Conservation (phyloP, 2,329 filamentous ascomycete genomes). For the Juglanconis oblonga region DNA sequence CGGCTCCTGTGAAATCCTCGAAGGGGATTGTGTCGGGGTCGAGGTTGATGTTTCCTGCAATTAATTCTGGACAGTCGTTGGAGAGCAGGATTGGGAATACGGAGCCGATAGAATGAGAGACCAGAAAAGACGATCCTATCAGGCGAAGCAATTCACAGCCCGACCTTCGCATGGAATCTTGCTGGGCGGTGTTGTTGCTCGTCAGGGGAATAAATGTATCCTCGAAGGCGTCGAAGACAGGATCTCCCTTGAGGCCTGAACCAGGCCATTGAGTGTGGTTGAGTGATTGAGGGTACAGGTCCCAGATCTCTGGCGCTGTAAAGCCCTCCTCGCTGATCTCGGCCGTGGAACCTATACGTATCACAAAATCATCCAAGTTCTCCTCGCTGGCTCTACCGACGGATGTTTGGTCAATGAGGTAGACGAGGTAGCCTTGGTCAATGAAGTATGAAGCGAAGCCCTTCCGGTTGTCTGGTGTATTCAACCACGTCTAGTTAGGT, state of each 20-base stretch:
- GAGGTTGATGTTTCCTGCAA: constrained; percentile 29
- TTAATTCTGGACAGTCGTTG: constrained; percentile 24
- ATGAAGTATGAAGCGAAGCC: constrained; percentile 42
- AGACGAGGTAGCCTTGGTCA: constrained; percentile 35
- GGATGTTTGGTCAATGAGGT: constrained; percentile 36
- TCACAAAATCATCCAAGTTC: constrained; percentile 26
- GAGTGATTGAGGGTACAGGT: constrained; percentile 29
- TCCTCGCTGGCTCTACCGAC: constrained; percentile 30
- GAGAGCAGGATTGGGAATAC: constrained; percentile 25
- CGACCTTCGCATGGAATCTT: constrained; percentile 22
- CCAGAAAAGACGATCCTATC: constrained; percentile 27
- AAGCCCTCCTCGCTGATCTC: constrained; percentile 26
- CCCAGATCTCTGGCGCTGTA: constrained; percentile 23
- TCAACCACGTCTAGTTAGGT: constrained; percentile 30
- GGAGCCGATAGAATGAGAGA: constrained; percentile 24
- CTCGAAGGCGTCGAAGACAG: constrained; percentile 47
- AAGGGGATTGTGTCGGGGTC: constrained; percentile 29
- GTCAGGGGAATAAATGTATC: constrained; percentile 37
- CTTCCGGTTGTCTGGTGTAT: constrained; percentile 37
- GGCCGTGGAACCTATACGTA: constrained; percentile 22
- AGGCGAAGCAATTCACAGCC: constrained; percentile 23
- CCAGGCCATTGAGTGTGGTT: constrained; percentile 33
- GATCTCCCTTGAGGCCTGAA: constrained; percentile 34
- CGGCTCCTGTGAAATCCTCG: constrained; percentile 3
- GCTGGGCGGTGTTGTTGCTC: constrained; percentile 20